Evolutionary conservation across 2,329 filamentous ascomycete species (phyloP), one percentile per base, ranked within the genome.

Genomic region (Tolypocladium ovalisporum): DNA sequence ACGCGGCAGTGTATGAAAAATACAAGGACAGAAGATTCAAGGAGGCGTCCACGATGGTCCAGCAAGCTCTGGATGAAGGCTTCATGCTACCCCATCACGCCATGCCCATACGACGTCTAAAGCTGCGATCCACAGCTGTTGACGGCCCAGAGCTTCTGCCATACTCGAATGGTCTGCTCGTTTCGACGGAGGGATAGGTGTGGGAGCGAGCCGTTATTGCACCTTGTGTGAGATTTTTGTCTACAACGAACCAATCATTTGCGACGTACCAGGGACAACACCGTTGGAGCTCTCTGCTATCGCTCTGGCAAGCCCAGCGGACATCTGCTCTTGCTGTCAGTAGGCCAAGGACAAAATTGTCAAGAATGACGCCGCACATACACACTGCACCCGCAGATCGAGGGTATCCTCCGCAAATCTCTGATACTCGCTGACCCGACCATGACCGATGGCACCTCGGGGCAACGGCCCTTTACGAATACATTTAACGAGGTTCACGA

Each of bases 21-120:
- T 99, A 97, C 74, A 80, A 84, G 40, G 89, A 95, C 70, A 88
- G 87, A 68, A 85, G 89, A 56, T 97, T 90, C 78, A 95, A 95
- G 79, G 82, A 86, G 57, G 89, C 90, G 12, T 89, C 94, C 22
- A 74, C 83, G 24, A 91, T 89, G 64, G 93, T 96, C 57, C 85
- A 92, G 70, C 79, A 78, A 22, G 87, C 93, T 70, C 78, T 97
- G 61, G 74, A 76, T 58, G 82, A 80, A 24, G 83, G 83, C 4
- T 85, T 84, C 64, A 70, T 64, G 32, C 72, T 86, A 36, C 74
- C 78, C 17, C 73, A 75, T 54, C 68, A 71, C 56, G 59, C 62
- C 19, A 53, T 68, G 54, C 82, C 71, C 22, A 59, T 81, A 74
- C 64, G 68, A 59, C 58, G 61, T 44, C 29, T 64, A 56, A 54